A percentile compares a stretch with the other conserved stretches of the same genome.
Evolutionary conservation across 306 rosid genomes (phyloP).

Genomic region (Crotalaria pallida): DNA sequence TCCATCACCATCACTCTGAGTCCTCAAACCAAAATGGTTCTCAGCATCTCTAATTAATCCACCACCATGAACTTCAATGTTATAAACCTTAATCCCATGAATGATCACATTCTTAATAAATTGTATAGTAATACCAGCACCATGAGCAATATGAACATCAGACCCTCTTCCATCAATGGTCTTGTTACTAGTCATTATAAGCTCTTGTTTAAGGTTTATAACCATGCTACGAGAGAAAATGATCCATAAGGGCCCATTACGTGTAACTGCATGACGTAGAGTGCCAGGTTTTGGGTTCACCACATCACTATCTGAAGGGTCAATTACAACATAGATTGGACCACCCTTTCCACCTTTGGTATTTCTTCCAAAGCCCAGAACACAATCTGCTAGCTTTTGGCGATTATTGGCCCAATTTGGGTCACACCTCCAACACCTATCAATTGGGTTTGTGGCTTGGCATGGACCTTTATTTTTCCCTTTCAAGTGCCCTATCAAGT

Average conservation of each 20-base stretch:
- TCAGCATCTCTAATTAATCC: constrained; percentile 51
- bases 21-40: constrained; percentile 48
- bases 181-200: constrained; percentile 49
- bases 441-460: constrained; percentile 67
- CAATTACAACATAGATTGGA: constrained; percentile 42
- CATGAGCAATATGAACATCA: constrained; percentile 39
- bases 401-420: constrained; percentile 58
- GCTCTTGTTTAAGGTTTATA: constrained; percentile 52
- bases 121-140: constrained; percentile 71
- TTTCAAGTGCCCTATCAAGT: constrained; percentile 4
- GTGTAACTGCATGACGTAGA: constrained; percentile 63
- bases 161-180: constrained; percentile 79
- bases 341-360: constrained; percentile 63
- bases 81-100: constrained; percentile 45
- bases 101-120: constrained; percentile 58
- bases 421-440: constrained; percentile 82
- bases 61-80: constrained; percentile 34
- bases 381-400: constrained; percentile 51
- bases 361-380: constrained; percentile 54
- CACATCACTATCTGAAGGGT: constrained; percentile 53
- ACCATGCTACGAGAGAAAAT: constrained; percentile 50
- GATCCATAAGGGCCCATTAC: constrained; percentile 61
- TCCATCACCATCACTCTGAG: constrained; percentile 71
- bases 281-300: constrained; percentile 52
- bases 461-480: constrained; percentile 12